These are phyloP conservation scores for Citrus glauca DNA, from an alignment of 345 rosid species.

Conservation along the genomic window DNA sequence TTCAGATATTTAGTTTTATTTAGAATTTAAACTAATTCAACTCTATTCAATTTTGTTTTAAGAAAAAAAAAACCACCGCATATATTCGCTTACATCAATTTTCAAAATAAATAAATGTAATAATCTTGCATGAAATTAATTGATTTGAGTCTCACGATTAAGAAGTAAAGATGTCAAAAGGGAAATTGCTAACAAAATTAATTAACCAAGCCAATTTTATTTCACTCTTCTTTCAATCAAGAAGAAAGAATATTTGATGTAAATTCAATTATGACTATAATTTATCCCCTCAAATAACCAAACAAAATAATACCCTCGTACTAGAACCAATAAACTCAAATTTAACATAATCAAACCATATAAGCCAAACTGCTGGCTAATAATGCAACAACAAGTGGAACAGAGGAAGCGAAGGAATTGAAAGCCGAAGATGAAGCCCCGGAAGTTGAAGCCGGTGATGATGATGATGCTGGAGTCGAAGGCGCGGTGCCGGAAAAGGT, in stretches of 20 bases:
- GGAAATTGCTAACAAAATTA: too few species aligned
- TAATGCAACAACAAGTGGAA: constrained; percentile 4
- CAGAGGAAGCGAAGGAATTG: constrained; percentile 7
- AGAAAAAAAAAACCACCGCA: too few species aligned
- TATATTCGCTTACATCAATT: too few species aligned
- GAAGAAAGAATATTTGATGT: not conserved
- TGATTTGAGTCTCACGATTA: too few species aligned
- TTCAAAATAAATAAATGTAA: too few species aligned
- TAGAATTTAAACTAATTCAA: too few species aligned
- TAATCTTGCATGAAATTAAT: too few species aligned
- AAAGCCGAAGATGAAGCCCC: constrained; percentile 9
- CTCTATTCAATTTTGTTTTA: too few species aligned
- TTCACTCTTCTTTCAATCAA: not conserved
- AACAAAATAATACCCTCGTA: not conserved
- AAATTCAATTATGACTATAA: not conserved
- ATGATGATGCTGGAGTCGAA: constrained; percentile 37
- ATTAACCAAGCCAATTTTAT: not conserved
- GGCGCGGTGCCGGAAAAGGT: constrained; percentile 46
- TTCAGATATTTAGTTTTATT: too few species aligned
- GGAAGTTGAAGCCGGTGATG: constrained; percentile 19
- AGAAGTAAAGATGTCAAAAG: too few species aligned
- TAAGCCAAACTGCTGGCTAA: constrained; percentile 5
- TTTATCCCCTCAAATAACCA: not conserved
- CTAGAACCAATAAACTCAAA: not conserved
- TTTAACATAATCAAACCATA: not conserved